Evolutionary conservation across 1,139 yeast genomes (phyloP), one percentile per base, ranked within the genome.

Genomic region (Geotrichum europaeum): DNA sequence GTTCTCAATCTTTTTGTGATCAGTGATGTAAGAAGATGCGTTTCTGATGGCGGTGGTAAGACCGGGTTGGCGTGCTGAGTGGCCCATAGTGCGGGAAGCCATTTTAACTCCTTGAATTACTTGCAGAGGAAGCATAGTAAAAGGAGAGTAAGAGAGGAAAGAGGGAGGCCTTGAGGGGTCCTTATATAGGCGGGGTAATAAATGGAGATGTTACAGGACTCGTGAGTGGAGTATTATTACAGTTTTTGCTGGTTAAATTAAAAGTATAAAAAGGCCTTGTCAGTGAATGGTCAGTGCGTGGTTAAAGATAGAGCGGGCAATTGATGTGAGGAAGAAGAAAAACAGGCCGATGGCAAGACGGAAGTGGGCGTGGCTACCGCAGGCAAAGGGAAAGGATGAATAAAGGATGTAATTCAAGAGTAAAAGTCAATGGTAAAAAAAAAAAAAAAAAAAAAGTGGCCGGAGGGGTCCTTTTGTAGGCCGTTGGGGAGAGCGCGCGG

Each of bases 1-100:
- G 67, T 76, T 77, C 47, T 75, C 75, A 49, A 74, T 72, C 43
- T 75, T 71, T 9, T 72, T 72, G 70, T 84, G 88, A 56, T 75
- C 72, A 55, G 79, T 78, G 69, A 86, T 86, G 77, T 62, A 65
- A 28, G 61, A 58, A 30, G 24, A 25, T 34, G 53, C 13, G 34
- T 32, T 22, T 20, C 55, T 36, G 12, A 50, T 25, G 36, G 53
- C 32, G 9, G 20, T 22, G 15, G 53, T 50, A 10, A 50, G 53
- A 12, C 28, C 12, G 22, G 53, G 53, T n/a, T 50, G 36, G 28
- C 55, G 55, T 30, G 28, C 24, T 7, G 55, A 18, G 15, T 32
- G 28, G 20, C 55, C 28, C 55, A 34, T 20, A 10, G 28, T 10
- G 22, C 47, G 55, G n/a, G 25, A 25, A 15, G 22, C 45, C 13